Conservation (phyloP, 805 yeast species). For the Zygosaccharomyces gambellarensis region DNA sequence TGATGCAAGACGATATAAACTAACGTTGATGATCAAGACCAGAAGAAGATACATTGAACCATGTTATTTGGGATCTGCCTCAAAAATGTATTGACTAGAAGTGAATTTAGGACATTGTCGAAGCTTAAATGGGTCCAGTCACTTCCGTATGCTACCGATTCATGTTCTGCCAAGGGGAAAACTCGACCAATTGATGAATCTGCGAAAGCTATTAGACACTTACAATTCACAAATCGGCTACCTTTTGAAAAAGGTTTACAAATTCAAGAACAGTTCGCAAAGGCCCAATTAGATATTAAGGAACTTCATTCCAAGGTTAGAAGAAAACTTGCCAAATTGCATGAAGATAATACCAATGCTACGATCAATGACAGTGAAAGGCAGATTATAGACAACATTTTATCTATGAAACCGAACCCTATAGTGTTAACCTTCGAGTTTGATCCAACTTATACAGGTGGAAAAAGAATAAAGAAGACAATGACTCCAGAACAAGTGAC, state of each 20-base stretch:
- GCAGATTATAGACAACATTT: slow-evolving; percentile 40
- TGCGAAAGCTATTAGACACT: slow-evolving; percentile 39
- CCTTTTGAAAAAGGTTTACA: slow-evolving; percentile 47
- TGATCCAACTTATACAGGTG: slow-evolving; percentile 84
- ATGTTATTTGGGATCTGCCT: background rate
- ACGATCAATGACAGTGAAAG: slow-evolving; percentile 45
- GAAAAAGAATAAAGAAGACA: slow-evolving; percentile 67
- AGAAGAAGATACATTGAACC: background rate
- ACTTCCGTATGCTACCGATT: background rate
- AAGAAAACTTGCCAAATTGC: slow-evolving; percentile 38
- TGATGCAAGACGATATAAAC: background rate
- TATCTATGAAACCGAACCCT: slow-evolving; percentile 55
- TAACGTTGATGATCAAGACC: background rate
- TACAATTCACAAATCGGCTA: slow-evolving; percentile 38
- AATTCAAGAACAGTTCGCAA: slow-evolving; percentile 53
- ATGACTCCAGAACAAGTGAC: slow-evolving; percentile 34
- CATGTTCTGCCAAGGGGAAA: slow-evolving; percentile 9
- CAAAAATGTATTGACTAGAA: background rate
- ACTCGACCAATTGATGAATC: slow-evolving; percentile 35
- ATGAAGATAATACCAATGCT: slow-evolving; percentile 33
- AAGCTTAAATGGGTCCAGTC: background rate
- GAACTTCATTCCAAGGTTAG: slow-evolving; percentile 46
- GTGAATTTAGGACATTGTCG: background rate
- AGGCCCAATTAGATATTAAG: slow-evolving; percentile 55
- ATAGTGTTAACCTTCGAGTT: slow-evolving; percentile 78